phyloP scores from a whole-genome alignment of 371 early-diverging fungal species.

The Funneliformis caledonium region DNA sequence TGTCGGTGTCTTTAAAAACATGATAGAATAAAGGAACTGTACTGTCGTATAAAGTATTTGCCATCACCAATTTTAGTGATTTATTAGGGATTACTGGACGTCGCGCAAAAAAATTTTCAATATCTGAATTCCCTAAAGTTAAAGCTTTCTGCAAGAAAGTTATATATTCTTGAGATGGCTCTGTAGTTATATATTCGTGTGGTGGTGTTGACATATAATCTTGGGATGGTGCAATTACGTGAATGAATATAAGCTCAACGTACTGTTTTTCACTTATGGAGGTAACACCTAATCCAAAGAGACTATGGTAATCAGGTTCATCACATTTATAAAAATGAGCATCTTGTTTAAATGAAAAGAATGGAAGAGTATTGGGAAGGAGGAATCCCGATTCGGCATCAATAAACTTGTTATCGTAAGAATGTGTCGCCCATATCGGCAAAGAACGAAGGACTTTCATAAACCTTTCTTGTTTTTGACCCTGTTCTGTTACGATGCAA shows the following conservation, averaged over 20 bases:
- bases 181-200: too few relatives aligned
- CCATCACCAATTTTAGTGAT: neutral
- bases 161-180: neutral
- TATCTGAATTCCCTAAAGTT: neutral
- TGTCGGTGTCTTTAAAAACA: neutral
- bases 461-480: neutral
- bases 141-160: neutral
- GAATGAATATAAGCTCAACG: neutral
- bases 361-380: neutral
- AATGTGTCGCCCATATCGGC: slow-evolving; percentile 15
- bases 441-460: neutral
- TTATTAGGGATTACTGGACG: neutral
- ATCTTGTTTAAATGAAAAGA: neutral
- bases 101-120: neutral
- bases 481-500: neutral
- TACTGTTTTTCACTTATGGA: neutral
- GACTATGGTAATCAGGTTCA: neutral
- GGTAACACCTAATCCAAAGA: neutral
- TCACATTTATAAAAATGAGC: neutral
- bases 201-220: neutral
- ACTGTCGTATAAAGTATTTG: neutral
- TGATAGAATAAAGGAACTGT: neutral
- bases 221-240: neutral
- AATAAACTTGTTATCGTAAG: neutral
- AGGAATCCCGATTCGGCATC: neutral